Conservation (phyloP, 345 rosid genomes). For the Citropsis articulata region DNA sequence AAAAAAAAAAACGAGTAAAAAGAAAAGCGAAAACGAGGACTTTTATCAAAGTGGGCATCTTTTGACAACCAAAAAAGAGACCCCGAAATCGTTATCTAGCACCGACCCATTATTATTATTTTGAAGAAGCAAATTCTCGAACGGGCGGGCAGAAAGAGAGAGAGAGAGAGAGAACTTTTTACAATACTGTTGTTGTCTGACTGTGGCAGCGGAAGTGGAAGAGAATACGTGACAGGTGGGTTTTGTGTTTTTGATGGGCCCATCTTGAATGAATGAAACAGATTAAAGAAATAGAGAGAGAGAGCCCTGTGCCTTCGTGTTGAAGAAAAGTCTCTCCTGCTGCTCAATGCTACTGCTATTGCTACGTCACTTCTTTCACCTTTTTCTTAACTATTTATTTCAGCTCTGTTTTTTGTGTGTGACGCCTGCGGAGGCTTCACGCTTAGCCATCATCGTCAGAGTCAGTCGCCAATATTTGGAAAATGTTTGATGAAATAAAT, state of each 20-base stretch:
- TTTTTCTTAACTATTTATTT: neutral
- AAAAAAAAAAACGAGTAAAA: neutral
- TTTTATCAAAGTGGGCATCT: conserved; percentile 27
- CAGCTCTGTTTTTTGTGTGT: too few species aligned
- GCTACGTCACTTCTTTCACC: neutral
- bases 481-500: too few species aligned
- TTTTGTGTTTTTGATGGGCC: conserved; percentile 27
- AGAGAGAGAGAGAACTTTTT: conserved; percentile 17
- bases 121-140: conserved; percentile 17
- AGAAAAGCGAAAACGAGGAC: conserved; percentile 7
- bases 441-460: neutral
- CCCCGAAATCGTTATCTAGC: conserved; percentile 31
- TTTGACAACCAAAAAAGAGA: conserved; percentile 35
- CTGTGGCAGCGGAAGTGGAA: neutral
- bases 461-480: neutral
- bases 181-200: conserved; percentile 11
- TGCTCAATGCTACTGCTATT: too few species aligned
- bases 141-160: conserved; percentile 39
- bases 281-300: neutral
- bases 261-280: conserved; percentile 4
- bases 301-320: conserved; percentile 14
- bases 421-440: neutral
- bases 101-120: conserved; percentile 47
- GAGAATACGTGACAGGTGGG: conserved; percentile 42
- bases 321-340: conserved; percentile 20